These are phyloP conservation scores for Diplodia seriata DNA, from an alignment of 2,329 filamentous ascomycete genomes.

Conservation along the genomic window DNA sequence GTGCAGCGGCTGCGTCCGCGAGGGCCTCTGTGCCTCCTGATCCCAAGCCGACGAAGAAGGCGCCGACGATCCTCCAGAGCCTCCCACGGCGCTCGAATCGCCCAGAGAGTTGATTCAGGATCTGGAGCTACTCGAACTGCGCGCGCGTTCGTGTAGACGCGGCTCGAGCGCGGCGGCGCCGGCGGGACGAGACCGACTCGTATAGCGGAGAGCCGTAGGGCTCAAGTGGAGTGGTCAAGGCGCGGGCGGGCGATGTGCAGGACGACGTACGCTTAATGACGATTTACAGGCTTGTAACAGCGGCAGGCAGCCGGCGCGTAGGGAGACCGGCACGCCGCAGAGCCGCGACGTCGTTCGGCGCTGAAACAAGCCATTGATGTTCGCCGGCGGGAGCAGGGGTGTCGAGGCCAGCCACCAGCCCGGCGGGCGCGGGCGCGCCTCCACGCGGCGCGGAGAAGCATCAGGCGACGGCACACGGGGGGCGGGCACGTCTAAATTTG, in stretches of 20 bases:
- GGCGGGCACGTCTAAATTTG: slow-evolving; percentile 14
- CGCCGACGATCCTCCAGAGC: slow-evolving; percentile 15
- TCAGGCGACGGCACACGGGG: slow-evolving; percentile 7
- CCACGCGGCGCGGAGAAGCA: slow-evolving; percentile 13
- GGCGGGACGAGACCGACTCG: slow-evolving; percentile 14
- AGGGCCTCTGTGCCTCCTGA: slow-evolving; percentile 16
- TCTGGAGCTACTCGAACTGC: slow-evolving; percentile 9
- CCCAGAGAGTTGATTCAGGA: neutral
- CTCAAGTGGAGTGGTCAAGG: neutral
- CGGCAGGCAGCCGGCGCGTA: slow-evolving; percentile 15
- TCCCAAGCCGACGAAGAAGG: neutral
- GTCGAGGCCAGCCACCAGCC: neutral
- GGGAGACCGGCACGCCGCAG: slow-evolving; percentile 13
- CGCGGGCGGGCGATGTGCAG: slow-evolving; percentile 16
- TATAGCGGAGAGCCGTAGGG: slow-evolving; percentile 18
- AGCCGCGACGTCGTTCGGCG: slow-evolving; percentile 23
- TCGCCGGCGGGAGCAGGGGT: neutral
- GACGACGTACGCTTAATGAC: slow-evolving; percentile 21
- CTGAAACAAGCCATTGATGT: slow-evolving; percentile 27
- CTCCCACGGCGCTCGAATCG: neutral
- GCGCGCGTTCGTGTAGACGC: slow-evolving; percentile 17
- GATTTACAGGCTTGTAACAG: slow-evolving; percentile 29
- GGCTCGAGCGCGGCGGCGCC: slow-evolving; percentile 29
- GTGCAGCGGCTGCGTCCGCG: neutral
- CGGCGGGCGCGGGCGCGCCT: neutral